These are phyloP conservation scores for Gigaspora rosea DNA, from an alignment of 192 early-diverging fungal genomes.

Conservation along the genomic window DNA sequence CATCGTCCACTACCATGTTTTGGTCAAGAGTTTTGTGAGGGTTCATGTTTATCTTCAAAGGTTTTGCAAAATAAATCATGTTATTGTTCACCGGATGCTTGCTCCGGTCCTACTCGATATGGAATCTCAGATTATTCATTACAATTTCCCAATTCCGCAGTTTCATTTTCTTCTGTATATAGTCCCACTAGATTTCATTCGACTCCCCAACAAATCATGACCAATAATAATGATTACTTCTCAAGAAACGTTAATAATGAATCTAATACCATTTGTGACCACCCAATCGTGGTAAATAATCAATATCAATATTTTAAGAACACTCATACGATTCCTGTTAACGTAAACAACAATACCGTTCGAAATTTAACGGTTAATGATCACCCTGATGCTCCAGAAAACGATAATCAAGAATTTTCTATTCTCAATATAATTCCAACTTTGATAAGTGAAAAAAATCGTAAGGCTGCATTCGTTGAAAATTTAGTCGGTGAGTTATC, in stretches of 20 bases:
- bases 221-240: too few relatives aligned
- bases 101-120: too few relatives aligned
- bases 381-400: conserved; percentile 16
- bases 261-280: not conserved
- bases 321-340: not conserved
- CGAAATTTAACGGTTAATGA: not conserved
- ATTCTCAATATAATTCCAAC: conserved; percentile 27
- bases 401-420: conserved; percentile 17
- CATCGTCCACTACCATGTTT: not conserved
- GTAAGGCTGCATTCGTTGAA: conserved; percentile 28
- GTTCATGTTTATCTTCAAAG: not conserved
- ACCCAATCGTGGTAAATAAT: not conserved
- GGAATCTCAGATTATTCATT: too few relatives aligned
- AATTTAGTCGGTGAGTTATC: conserved; percentile 23
- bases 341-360: not conserved
- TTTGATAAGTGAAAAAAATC: conserved; percentile 30
- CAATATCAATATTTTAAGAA: not conserved
- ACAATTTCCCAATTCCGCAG: too few relatives aligned
- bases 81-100: too few relatives aligned
- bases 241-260: too few relatives aligned
- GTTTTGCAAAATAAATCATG: too few relatives aligned
- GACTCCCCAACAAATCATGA: not conserved
- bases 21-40: not conserved
- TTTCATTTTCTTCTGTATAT: too few relatives aligned
- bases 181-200: too few relatives aligned